A percentile compares a stretch with the other conserved stretches of the same genome.
Evolutionary conservation across 768 basidiomycete species (phyloP).

Genomic region (Kockovaella imperatae): DNA sequence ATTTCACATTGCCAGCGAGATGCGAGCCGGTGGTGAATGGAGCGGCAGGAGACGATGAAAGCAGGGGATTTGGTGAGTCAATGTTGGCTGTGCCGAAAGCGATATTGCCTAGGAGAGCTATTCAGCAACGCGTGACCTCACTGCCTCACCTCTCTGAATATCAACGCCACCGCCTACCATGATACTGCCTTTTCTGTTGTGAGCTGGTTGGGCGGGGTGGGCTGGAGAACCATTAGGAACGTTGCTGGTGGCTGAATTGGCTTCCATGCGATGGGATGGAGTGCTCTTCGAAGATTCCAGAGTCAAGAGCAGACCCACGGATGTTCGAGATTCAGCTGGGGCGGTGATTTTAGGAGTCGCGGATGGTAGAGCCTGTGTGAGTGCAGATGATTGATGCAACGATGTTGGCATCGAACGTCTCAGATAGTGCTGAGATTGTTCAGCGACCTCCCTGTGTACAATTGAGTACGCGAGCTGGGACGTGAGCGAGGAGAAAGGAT

Average conservation of each 20-base stretch:
- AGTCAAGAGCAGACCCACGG: no score
- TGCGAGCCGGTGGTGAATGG: slow-evolving; percentile 51
- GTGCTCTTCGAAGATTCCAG: no score
- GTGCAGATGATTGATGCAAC: no score
- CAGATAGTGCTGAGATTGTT: no score
- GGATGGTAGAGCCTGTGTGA: no score
- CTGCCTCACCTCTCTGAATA: slow-evolving; percentile 57
- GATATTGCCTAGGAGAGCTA: slow-evolving; percentile 50
- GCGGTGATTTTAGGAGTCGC: no score
- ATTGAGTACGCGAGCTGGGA: no score
- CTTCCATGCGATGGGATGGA: no score
- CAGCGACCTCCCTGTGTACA: no score
- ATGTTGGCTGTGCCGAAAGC: slow-evolving; percentile 91
- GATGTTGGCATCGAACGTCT: no score
- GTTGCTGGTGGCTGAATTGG: neutral
- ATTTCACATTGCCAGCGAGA: slow-evolving; percentile 63
- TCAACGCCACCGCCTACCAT: slow-evolving; percentile 62
- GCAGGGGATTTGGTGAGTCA: slow-evolving; percentile 66
- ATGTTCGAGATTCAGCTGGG: no score
- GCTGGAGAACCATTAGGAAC: neutral
- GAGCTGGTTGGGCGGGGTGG: slow-evolving; percentile 32
- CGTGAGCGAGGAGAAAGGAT: no score
- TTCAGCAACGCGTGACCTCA: neutral
- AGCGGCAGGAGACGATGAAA: slow-evolving; percentile 73
- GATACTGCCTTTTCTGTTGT: slow-evolving; percentile 70